phyloP scores from a whole-genome alignment of 495 filamentous ascomycete genomes.

The Neurospora terricola region DNA sequence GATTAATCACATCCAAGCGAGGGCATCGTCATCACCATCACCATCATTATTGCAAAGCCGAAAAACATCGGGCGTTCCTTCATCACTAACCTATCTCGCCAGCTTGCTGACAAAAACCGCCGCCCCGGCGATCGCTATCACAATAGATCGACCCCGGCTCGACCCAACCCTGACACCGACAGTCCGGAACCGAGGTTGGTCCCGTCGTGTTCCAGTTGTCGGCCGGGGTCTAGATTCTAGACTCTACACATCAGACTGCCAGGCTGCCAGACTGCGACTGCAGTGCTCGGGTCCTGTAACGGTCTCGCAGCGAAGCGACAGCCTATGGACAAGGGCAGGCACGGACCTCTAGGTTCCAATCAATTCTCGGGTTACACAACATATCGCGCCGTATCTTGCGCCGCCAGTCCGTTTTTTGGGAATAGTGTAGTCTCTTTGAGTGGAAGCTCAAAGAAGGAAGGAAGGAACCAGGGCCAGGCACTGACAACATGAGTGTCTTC shows the following conservation, averaged over 20 bases:
- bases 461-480: background rate
- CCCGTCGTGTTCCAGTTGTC: background rate
- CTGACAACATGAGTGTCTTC: background rate
- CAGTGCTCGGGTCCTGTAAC: no score
- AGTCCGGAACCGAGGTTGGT: background rate
- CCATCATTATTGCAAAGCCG: no score
- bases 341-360: background rate
- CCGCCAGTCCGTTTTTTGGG: background rate
- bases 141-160: background rate
- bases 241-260: background rate
- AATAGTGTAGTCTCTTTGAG: background rate
- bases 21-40: background rate
- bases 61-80: background rate
- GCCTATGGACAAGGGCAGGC: background rate
- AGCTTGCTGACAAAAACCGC: background rate
- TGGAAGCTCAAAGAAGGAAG: background rate
- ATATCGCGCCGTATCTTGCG: background rate
- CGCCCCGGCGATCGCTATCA: background rate
- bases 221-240: background rate
- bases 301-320: background rate
- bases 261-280: no score
- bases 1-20: background rate
- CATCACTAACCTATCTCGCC: no score
- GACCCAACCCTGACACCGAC: background rate
- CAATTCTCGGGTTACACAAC: background rate